Conservation (phyloP, 768 basidiomycete species). For the Exsudoporus frostii region DNA sequence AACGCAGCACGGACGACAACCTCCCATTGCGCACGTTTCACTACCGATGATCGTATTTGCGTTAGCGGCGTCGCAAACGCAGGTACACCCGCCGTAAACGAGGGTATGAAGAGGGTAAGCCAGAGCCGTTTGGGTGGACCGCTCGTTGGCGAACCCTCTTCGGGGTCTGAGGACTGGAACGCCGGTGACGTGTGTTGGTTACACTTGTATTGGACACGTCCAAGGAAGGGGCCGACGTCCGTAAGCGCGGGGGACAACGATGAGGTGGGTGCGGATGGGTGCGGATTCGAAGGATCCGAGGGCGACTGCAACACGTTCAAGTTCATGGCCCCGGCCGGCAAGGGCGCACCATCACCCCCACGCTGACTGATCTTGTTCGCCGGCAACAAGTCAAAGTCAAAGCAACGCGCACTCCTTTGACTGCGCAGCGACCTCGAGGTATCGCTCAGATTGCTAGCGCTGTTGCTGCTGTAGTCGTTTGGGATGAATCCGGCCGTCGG, state of each 20-base stretch:
- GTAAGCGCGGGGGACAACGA: neutral
- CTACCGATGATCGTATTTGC: slow-evolving; percentile 61
- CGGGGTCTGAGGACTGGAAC: neutral
- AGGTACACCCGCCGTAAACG: slow-evolving; percentile 48
- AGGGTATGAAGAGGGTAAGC: slow-evolving; percentile 22
- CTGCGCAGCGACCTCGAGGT: slow-evolving; percentile 10
- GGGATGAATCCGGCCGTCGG: slow-evolving; percentile 32
- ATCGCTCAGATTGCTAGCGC: slow-evolving; percentile 8
- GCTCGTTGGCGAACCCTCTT: neutral
- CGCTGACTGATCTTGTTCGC: neutral
- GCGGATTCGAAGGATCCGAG: neutral
- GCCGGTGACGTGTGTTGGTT: slow-evolving; percentile 13
- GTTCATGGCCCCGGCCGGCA: no score
- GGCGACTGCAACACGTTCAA: neutral
- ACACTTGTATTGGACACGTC: slow-evolving; percentile 32
- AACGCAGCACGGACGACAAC: slow-evolving; percentile 62
- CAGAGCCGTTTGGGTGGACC: neutral
- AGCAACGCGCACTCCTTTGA: slow-evolving; percentile 17
- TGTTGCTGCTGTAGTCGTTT: slow-evolving; percentile 5
- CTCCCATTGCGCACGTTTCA: slow-evolving; percentile 83
- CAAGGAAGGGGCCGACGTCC: slow-evolving; percentile 10
- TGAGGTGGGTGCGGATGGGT: neutral
- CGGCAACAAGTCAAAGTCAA: slow-evolving; percentile 31
- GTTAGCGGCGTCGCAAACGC: slow-evolving; percentile 72
- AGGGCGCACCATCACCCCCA: neutral